Evolutionary conservation across 192 early-diverging fungal species (phyloP).

Genomic region (Coemansia javaensis): DNA sequence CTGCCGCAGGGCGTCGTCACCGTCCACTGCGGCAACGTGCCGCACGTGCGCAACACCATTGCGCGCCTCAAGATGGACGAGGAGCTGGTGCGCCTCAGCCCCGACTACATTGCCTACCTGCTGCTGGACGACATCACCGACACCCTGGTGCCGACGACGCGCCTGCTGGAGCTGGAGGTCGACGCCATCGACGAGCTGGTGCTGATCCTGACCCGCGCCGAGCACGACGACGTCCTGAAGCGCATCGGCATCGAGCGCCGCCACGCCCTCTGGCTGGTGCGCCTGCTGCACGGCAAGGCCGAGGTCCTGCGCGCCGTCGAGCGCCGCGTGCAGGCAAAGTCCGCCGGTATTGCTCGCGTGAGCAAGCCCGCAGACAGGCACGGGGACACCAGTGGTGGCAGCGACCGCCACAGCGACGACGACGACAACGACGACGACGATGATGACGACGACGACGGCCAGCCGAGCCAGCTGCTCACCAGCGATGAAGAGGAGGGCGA

Average conservation of each 20-base stretch:
- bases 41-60: conserved; percentile 52
- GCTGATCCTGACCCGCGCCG: conserved; percentile 80
- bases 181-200: conserved; percentile 95
- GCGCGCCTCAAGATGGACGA: conserved; percentile 51
- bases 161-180: conserved; percentile 89
- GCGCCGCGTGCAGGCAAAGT: conserved; percentile 38
- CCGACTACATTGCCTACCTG: conserved; percentile 91
- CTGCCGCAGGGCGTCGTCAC: conserved; percentile 37
- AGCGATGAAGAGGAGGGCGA: conserved; percentile 50
- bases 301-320: conserved; percentile 73
- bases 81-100: conserved; percentile 19
- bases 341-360: neutral
- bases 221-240: conserved; percentile 72
- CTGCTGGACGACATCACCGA: conserved; percentile 94
- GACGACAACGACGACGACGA: neutral
- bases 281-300: conserved; percentile 65
- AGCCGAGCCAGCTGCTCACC: conserved; percentile 42
- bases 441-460: neutral
- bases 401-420: neutral
- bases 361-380: neutral
- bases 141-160: conserved; percentile 80
- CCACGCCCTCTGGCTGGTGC: conserved; percentile 63
- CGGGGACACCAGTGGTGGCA: neutral
- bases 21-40: conserved; percentile 24
- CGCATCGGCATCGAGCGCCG: conserved; percentile 70